Conservation (phyloP, 140 eudicot species). For the Bidens hawaiensis region DNA sequence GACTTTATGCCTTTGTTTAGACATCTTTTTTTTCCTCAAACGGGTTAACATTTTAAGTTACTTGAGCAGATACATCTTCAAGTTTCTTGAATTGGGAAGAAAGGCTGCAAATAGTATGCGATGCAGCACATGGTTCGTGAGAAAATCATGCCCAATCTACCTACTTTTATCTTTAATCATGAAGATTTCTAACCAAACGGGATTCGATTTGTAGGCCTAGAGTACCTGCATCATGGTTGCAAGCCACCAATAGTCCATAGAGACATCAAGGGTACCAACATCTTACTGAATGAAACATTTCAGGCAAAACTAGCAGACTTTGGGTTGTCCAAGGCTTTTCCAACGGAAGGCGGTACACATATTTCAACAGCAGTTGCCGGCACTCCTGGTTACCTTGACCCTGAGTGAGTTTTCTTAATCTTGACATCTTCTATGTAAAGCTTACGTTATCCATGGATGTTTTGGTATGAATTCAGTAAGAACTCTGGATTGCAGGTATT, state of each 20-base stretch:
- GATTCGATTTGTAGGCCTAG: constrained; percentile 32
- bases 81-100: no score
- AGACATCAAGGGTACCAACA: no score
- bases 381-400: no score
- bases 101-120: no score
- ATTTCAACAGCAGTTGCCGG: constrained; percentile 44
- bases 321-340: no score
- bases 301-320: no score
- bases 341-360: constrained; percentile 36
- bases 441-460: background rate
- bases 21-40: background rate
- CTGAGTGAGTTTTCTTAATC: no score
- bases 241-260: no score
- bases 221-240: no score
- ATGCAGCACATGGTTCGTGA: constrained; percentile 39
- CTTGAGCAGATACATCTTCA: no score
- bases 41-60: background rate
- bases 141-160: background rate
- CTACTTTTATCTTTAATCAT: background rate
- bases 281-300: no score
- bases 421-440: background rate
- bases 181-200: background rate
- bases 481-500: constrained; percentile 19
- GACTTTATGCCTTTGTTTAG: background rate
- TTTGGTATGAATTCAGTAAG: background rate